phyloP scores from a whole-genome alignment of 2,329 filamentous ascomycete genomes.

The Trichoderma semiorbis region DNA sequence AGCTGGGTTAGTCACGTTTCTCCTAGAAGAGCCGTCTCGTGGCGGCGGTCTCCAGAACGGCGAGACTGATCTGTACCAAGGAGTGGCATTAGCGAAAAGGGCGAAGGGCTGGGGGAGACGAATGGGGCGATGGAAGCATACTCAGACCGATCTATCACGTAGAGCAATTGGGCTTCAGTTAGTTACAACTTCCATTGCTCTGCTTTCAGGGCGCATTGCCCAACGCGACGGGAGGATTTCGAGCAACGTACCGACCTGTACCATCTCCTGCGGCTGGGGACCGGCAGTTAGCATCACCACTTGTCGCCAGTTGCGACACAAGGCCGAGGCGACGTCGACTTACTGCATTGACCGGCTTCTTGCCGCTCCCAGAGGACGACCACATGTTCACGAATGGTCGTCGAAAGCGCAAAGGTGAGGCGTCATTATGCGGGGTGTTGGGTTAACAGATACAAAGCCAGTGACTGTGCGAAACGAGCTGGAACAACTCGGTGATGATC shows the following conservation, averaged over 20 bases:
- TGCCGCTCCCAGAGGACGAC: constrained; percentile 61
- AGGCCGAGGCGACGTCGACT: constrained; percentile 27
- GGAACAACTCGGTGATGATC: constrained; percentile 4
- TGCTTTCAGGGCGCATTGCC: neutral
- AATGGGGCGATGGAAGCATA: constrained; percentile 40
- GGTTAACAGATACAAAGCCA: neutral
- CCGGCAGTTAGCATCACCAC: constrained; percentile 32
- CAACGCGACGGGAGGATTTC: neutral
- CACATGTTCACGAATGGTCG: constrained; percentile 51
- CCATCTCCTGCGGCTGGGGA: constrained; percentile 78
- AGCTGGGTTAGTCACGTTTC: constrained; percentile 37
- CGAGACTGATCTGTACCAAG: constrained; percentile 64
- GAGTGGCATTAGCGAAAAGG: constrained; percentile 27
- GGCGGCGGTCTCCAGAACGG: constrained; percentile 75
- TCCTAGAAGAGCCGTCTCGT: constrained; percentile 51
- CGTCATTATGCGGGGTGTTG: constrained; percentile 32
- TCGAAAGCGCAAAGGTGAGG: constrained; percentile 24
- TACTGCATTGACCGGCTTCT: constrained; percentile 72
- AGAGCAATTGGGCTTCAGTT: constrained; percentile 25
- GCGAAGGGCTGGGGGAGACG: neutral
- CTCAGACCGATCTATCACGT: constrained; percentile 57
- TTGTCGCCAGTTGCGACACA: constrained; percentile 13
- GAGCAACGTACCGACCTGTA: constrained; percentile 82
- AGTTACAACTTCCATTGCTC: constrained; percentile 24
- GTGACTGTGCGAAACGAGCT: neutral